phyloP scores from a whole-genome alignment of 345 rosid genomes.

The Aquilaria malaccensis region DNA sequence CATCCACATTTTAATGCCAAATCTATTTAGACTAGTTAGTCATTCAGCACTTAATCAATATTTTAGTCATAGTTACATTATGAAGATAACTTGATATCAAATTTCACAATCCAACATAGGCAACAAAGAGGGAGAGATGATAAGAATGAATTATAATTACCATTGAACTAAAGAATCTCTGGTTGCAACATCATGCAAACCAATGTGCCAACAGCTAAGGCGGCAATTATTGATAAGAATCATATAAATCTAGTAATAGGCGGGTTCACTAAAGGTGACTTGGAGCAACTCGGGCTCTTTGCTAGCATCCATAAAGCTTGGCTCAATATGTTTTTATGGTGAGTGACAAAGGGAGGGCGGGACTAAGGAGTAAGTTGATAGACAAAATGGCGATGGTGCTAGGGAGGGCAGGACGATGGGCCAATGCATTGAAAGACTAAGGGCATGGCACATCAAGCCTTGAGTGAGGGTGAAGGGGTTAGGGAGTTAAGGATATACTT shows the following conservation, averaged over 20 bases:
- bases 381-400: too few relatives aligned
- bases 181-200: slow-evolving; percentile 70
- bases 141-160: slow-evolving; percentile 23
- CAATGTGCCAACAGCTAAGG: slow-evolving; percentile 55
- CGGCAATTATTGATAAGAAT: slow-evolving; percentile 88
- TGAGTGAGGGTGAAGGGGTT: too few relatives aligned
- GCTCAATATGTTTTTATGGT: slow-evolving; percentile 33
- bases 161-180: slow-evolving; percentile 70
- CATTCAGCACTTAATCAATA: slow-evolving; percentile 3
- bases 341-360: too few relatives aligned
- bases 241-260: slow-evolving; percentile 77
- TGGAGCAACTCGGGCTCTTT: slow-evolving; percentile 39
- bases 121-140: not conserved
- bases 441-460: too few relatives aligned
- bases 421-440: too few relatives aligned
- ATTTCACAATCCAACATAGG: not conserved
- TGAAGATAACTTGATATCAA: not conserved
- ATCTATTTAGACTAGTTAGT: not conserved
- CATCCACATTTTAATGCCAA: not conserved
- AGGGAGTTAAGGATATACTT: too few relatives aligned
- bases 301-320: slow-evolving; percentile 16
- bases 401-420: too few relatives aligned
- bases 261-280: slow-evolving; percentile 59
- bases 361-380: too few relatives aligned
- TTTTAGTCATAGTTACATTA: not conserved